Evolutionary conservation across 176 grass and related monocot species (phyloP).

Genomic region (Chloris gayana): DNA sequence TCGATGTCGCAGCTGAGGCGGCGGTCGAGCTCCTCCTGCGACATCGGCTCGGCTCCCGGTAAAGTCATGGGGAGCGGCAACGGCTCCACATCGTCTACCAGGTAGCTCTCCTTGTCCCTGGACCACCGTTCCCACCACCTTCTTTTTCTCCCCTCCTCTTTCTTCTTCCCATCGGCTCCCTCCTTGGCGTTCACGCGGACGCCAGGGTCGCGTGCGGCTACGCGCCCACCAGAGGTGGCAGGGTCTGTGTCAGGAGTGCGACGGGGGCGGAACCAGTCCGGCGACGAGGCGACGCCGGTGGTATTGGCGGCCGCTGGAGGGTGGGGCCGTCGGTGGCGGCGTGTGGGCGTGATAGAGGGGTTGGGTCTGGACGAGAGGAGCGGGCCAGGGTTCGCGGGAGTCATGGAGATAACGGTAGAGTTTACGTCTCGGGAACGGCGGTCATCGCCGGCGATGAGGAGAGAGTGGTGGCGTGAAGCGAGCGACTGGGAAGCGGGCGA

Average conservation of each 20-base stretch:
- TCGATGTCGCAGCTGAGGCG: constrained; percentile 74
- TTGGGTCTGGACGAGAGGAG: constrained; percentile 42
- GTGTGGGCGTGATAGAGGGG: constrained; percentile 1
- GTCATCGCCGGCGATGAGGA: constrained; percentile 43
- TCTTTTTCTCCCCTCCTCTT: constrained; percentile 35
- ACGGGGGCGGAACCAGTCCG: constrained; percentile 75
- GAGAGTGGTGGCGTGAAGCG: background rate
- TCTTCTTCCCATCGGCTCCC: constrained; percentile 44
- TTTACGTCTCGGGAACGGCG: constrained; percentile 28
- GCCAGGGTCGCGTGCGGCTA: constrained; percentile 65
- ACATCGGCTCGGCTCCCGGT: constrained; percentile 65
- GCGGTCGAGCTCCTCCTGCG: constrained; percentile 81
- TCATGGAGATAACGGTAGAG: constrained; percentile 46
- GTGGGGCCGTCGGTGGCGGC: background rate
- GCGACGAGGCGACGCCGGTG: constrained; percentile 55
- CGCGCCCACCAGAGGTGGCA: constrained; percentile 43
- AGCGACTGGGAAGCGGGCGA: constrained; percentile 7
- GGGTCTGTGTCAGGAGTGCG: constrained; percentile 18
- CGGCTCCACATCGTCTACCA: constrained; percentile 70
- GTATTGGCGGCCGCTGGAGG: constrained; percentile 57
- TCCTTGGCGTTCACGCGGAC: constrained; percentile 84
- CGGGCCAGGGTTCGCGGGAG: constrained; percentile 26
- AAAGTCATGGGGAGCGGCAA: constrained; percentile 85
- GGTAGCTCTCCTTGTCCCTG: constrained; percentile 87
- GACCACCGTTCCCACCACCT: constrained; percentile 94